A percentile compares a stretch with the other conserved stretches of the same genome.
These are phyloP conservation scores for Elsinoe necatrix DNA, from an alignment of 2,329 filamentous ascomycete species.

Conservation along the genomic window DNA sequence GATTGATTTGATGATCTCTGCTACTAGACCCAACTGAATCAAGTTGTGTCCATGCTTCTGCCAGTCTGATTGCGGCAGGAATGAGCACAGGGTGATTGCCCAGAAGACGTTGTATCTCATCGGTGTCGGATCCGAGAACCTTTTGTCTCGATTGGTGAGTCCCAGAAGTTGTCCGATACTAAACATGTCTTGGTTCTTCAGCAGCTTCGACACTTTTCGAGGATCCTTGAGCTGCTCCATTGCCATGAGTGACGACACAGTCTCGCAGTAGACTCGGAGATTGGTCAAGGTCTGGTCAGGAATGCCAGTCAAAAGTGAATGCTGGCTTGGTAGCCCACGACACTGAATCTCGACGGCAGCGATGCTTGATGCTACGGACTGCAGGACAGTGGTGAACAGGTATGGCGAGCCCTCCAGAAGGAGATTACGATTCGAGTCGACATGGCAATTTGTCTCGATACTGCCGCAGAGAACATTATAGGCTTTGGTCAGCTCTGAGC, in stretches of 20 bases:
- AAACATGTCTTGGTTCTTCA: constrained; percentile 11
- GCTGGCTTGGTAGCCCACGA: constrained; percentile 62
- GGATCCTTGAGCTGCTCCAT: constrained; percentile 14
- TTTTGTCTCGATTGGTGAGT: neutral
- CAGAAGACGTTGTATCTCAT: constrained; percentile 13
- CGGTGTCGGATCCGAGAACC: neutral
- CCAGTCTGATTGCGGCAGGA: constrained; percentile 3
- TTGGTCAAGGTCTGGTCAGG: constrained; percentile 78
- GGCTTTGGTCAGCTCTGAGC: constrained; percentile 30
- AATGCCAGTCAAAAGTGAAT: constrained; percentile 71
- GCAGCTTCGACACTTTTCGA: constrained; percentile 3
- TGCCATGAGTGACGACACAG: constrained; percentile 30
- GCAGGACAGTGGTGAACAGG: constrained; percentile 44
- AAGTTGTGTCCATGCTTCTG: constrained; percentile 42
- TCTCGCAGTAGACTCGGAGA: constrained; percentile 80
- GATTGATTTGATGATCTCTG: constrained; percentile 75
- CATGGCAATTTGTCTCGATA: constrained; percentile 10
- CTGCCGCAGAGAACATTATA: constrained; percentile 11
- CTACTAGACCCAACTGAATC: constrained; percentile 48
- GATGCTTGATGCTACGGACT: constrained; percentile 56
- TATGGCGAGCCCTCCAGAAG: constrained; percentile 40
- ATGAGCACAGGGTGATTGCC: constrained; percentile 6
- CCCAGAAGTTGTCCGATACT: constrained; percentile 4
- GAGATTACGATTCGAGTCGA: neutral
- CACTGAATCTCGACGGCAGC: constrained; percentile 86